Evolutionary conservation across 2,329 filamentous ascomycete species (phyloP), one percentile per base, ranked within the genome.

Genomic region (Epichloe typhina): DNA sequence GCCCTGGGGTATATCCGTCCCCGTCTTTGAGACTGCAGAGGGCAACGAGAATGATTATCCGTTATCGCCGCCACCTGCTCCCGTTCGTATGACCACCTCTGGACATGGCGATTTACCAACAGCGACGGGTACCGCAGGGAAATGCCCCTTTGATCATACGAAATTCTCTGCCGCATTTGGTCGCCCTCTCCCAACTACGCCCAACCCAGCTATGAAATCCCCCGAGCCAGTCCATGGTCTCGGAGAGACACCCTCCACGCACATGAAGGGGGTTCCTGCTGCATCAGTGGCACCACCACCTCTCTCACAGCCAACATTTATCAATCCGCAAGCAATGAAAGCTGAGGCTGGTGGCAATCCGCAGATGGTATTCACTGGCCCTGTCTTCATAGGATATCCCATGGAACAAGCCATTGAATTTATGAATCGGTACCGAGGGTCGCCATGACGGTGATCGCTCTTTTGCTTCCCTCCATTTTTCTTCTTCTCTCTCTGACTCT

Each of bases 381-480:
- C 91, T 0, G 89, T 96, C 0, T 96, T 96, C 62, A 88, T 97
- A 59, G 91, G 91, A 0, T 96, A 95, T 61, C 82, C 84, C 9
- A 78, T 88, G 54, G 87, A 94, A 53, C 83, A 94, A 63, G 86
- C 87, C n/a, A 77, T 87, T 23, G 74, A 79, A 50, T 76, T 94
- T 48, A 77, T 94, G 72, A 82, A 85, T 57, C 74, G 80, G 50
- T 76, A 73, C 53, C 73, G 63, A 59, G 58, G 59, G 50, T 57
- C 51, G 46, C 57, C 58, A 56, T 62, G 46, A 63, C 21, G 3
- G 36, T 31, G 37, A 47, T 50, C 21, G 35, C 44, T 26, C 2
- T 15, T 31, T 31, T 4, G 9, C 3, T 2, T 7, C 4, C 11
- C 2, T 5, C 17, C 17, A 19, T 19, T 19, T 19, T 19, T 19